Conservation (phyloP, 2,329 filamentous ascomycete genomes). For the Septoria petroselini region DNA sequence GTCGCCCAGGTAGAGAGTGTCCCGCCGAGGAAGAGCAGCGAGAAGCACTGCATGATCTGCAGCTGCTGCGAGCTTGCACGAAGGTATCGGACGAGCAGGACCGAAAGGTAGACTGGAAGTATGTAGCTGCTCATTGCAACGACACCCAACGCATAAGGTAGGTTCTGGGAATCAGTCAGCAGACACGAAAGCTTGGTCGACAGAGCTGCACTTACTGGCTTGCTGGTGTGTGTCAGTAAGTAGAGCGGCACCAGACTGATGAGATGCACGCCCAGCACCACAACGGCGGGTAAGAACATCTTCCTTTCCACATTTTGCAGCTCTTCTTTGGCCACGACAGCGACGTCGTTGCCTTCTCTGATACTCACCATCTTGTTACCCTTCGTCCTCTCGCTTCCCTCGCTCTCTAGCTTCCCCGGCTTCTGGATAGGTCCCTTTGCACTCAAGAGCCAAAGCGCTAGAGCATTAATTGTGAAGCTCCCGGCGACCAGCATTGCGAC, state of each 20-base stretch:
- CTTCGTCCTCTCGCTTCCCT: constrained; percentile 34
- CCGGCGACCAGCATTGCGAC: constrained; percentile 95
- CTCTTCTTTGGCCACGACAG: constrained; percentile 41
- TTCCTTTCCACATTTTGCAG: constrained; percentile 57
- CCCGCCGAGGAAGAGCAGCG: constrained; percentile 86
- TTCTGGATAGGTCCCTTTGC: constrained; percentile 47
- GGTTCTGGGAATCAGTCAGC: constrained; percentile 40
- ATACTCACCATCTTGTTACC: constrained; percentile 40
- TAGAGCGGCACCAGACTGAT: constrained; percentile 78
- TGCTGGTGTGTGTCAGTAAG: constrained; percentile 73
- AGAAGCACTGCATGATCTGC: constrained; percentile 81
- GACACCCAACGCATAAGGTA: constrained; percentile 44
- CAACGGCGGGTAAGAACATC: constrained; percentile 67
- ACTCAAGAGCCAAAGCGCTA: constrained; percentile 88
- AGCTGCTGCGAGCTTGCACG: constrained; percentile 58
- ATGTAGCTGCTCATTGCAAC: constrained; percentile 48
- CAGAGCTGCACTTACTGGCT: constrained; percentile 53
- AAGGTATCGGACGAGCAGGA: constrained; percentile 22
- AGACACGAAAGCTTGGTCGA: constrained; percentile 12
- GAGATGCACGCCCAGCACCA: constrained; percentile 71
- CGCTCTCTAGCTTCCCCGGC: constrained; percentile 36
- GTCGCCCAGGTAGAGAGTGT: constrained; percentile 90
- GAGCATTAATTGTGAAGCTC: constrained; percentile 93
- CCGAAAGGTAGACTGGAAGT: constrained; percentile 30
- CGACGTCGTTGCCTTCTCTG: constrained; percentile 37